Percentiles rank a stretch among this genome's conserved stretches.
These are phyloP conservation scores for Apiotrichum mycotoxinovorans DNA, from an alignment of 1,284 basidiomycete genomes.

Conservation along the genomic window DNA sequence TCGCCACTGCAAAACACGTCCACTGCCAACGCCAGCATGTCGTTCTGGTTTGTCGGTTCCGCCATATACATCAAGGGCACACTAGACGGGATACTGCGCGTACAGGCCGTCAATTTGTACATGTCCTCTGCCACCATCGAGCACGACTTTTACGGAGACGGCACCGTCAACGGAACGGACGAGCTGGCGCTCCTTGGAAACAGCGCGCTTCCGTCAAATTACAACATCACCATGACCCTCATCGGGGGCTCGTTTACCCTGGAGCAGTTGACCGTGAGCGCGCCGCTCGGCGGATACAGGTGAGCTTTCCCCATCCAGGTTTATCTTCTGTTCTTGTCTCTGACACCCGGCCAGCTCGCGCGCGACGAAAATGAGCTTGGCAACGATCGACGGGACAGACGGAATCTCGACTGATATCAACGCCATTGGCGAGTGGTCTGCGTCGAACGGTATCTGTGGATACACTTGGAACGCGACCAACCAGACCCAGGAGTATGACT, in stretches of 20 bases:
- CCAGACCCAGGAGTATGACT: neutral
- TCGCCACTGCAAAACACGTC: neutral
- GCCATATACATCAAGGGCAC: conserved; percentile 4
- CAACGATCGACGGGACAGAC: neutral
- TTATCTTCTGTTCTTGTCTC: neutral
- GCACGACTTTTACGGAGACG: neutral
- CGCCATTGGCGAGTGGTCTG: neutral
- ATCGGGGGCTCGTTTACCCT: neutral
- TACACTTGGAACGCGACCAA: neutral
- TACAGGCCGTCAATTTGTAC: neutral
- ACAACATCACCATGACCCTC: neutral
- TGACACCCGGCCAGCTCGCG: neutral
- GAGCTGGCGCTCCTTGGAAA: neutral
- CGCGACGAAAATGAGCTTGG: neutral
- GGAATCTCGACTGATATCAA: neutral
- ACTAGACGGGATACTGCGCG: neutral
- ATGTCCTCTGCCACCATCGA: no score
- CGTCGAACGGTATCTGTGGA: neutral
- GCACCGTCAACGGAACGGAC: neutral
- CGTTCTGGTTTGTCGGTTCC: conserved; percentile 1
- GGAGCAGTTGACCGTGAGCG: neutral
- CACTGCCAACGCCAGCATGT: neutral
- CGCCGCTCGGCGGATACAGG: neutral
- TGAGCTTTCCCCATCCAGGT: neutral
- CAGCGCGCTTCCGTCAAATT: neutral